A percentile compares a stretch with the other conserved stretches of the same genome.
These are phyloP conservation scores for Epichloe festucae DNA, from an alignment of 2,329 filamentous ascomycete species.

Conservation along the genomic window DNA sequence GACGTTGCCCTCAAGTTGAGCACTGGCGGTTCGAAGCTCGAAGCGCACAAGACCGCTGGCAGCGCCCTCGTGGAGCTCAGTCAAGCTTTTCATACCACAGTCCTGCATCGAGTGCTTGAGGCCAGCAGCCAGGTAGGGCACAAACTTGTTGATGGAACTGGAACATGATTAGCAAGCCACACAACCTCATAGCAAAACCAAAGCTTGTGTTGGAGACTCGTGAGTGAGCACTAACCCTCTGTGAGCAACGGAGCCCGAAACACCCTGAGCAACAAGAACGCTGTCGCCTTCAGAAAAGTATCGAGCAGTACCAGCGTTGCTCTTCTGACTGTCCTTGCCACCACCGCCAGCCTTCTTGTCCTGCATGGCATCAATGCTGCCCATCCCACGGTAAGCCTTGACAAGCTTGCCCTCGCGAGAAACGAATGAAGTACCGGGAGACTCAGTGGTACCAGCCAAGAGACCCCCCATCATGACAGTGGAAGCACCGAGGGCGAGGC, in stretches of 20 bases:
- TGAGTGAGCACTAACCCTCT: slow-evolving; percentile 37
- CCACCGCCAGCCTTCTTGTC: slow-evolving; percentile 86
- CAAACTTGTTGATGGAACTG: slow-evolving; percentile 80
- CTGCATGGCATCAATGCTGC: slow-evolving; percentile 97
- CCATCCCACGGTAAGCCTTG: slow-evolving; percentile 99
- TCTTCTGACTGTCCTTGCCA: slow-evolving; percentile 58
- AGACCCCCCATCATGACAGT: slow-evolving; percentile 99
- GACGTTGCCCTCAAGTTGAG: slow-evolving; percentile 91
- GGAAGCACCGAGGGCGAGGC: slow-evolving; percentile 81
- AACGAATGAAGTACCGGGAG: slow-evolving; percentile 91
- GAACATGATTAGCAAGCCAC: slow-evolving; percentile 17
- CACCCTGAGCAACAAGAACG: slow-evolving; percentile 90
- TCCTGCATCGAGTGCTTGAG: slow-evolving; percentile 97
- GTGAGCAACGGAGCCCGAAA: slow-evolving; percentile 74
- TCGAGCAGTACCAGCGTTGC: slow-evolving; percentile 89
- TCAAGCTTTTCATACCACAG: slow-evolving; percentile 71
- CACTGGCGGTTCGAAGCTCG: slow-evolving; percentile 86
- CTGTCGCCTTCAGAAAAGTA: slow-evolving; percentile 98
- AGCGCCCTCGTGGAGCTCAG: slow-evolving; percentile 64
- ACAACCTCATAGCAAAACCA: background rate
- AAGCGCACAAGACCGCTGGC: slow-evolving; percentile 68
- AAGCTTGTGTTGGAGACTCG: background rate
- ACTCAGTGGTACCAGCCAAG: slow-evolving; percentile 92
- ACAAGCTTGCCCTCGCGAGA: slow-evolving; percentile 94
- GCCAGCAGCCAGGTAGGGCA: slow-evolving; percentile 89